Evolutionary conservation across 78 protist genomes (phyloP).

Genomic region (Speleostelium caveatum): DNA sequence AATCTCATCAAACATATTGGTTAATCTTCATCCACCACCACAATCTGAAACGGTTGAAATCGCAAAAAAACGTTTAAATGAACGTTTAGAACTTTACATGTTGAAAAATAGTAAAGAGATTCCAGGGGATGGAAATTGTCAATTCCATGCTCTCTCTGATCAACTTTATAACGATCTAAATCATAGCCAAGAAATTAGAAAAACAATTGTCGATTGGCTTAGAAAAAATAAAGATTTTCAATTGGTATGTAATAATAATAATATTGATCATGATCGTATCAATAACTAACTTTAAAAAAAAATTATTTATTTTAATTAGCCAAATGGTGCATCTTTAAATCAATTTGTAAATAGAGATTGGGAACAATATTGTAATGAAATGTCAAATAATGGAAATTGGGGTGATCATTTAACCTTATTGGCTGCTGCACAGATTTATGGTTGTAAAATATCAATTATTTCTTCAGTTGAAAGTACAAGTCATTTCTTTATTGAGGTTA

Average conservation of each 20-base stretch:
- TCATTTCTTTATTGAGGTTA: constrained; percentile 68
- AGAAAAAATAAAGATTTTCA: constrained; percentile 61
- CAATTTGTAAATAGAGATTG: constrained; percentile 69
- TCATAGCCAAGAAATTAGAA: constrained; percentile 66
- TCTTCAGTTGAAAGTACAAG: constrained; percentile 57
- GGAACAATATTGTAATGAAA: constrained; percentile 80
- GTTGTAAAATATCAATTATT: constrained; percentile 53
- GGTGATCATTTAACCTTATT: constrained; percentile 76
- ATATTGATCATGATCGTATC: background rate
- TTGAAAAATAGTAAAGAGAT: constrained; percentile 72
- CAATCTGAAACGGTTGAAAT: constrained; percentile 50
- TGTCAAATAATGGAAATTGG: constrained; percentile 72
- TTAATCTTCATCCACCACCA: constrained; percentile 45
- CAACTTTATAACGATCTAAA: constrained; percentile 51
- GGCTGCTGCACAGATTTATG: constrained; percentile 71
- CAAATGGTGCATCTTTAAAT: constrained; percentile 70
- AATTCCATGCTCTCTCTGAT: constrained; percentile 76
- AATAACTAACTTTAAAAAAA: background rate
- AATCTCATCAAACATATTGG: constrained; percentile 27
- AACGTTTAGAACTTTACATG: constrained; percentile 53
- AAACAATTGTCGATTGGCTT: constrained; percentile 75
- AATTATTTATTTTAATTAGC: background rate
- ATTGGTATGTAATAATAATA: background rate
- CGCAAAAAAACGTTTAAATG: constrained; percentile 51
- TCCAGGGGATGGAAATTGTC: constrained; percentile 80